Evolutionary conservation across 2,329 filamentous ascomycete species (phyloP), one percentile per base, ranked within the genome.

Genomic region (Aspergillus intermedius): DNA sequence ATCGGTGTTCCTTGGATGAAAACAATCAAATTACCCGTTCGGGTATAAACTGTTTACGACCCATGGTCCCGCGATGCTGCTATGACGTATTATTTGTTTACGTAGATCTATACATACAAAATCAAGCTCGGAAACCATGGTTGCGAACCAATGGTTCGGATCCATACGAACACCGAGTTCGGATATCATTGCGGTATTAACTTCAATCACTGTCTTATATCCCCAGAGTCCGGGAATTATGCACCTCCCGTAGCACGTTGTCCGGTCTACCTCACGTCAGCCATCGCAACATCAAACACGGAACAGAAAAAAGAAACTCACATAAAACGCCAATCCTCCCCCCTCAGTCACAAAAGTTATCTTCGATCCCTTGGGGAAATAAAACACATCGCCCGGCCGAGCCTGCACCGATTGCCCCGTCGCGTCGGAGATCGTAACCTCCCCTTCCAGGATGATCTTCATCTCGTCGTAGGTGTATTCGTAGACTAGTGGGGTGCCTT

Each of bases 391-490:
- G 0, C 84, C 84, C 6, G 77, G 73, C 28, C 69, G 73, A 7
- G 80, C 83, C 45, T 76, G 74, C 21, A 83, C 80, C 55, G 76
- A 69, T 56, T 78, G 73, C 34, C 82, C 83, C 1, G 79, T 79
- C 63, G 78, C 78, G 55, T 86, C 83, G 25, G 72, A 73, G 58
- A 87, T 84, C 52, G 81, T 77, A 60, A 82, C 85, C 55, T 79
- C 75, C 12, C 83, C 84, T 58, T 86, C 83, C 8, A 87, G 68
- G 54, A 87, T 83, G 61, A 87, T 84, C 73, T 87, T 87, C 79
- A 85, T 84, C 72, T 87, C 84, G 60, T 87, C 78, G 67, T 86
- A 87, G 37, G 74, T 81, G 68, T 87, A 87, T 28, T 77, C 80
- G 71, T 87, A 87, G 7, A 82, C 80, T 15, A 87, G 75, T 1